Evolutionary conservation across 345 rosid species (phyloP), one percentile per base, ranked within the genome.

Genomic region (Citrus medica): DNA sequence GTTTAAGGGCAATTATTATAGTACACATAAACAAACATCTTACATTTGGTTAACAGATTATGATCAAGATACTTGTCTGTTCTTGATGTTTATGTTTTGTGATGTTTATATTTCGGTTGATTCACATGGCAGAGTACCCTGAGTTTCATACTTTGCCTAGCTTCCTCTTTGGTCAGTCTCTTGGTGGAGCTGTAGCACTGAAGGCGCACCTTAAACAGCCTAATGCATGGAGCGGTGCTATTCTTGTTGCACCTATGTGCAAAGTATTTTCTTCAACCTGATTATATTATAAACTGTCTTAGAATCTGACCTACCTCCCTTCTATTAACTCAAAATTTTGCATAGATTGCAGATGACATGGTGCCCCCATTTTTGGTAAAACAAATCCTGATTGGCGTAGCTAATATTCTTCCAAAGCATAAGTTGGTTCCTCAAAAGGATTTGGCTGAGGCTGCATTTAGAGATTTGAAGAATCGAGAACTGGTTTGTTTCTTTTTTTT

Each of bases 101-200:
- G 55, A 42, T 51, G 53, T 63, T 67, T 28, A 64, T 79, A 8
- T 58, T 74, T 74, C 81, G 64, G 24, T 62, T 60, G 76, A 60
- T 80, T 79, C 79, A 71, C 33, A 81, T 83, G 59, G 84, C 87
- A 94, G 98, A 80, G 77, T 86, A 87, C 73, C 93, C 93, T 0
- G 88, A 88, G 48, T 85, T 85, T 77, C 27, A 67, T 73, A 67
- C 69, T 68, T 87, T 94, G 33, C 94, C 98, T 9, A 90, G 97
- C 78, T 94, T 90, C 86, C 93, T 96, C 71, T 92, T 91, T 83
- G 99, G 98, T 13, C 80, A 96, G 83, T 96, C 99, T 25, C 82
- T 97, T 95, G 99, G 99, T 69, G 99, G 99, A 85, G 99, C 98
- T 2, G 95, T 97, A 51, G 92, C 92, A 37, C 87, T 97, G 84